Evolutionary conservation across 257 asterid species (phyloP).

Genomic region (Linaria vulgaris): DNA sequence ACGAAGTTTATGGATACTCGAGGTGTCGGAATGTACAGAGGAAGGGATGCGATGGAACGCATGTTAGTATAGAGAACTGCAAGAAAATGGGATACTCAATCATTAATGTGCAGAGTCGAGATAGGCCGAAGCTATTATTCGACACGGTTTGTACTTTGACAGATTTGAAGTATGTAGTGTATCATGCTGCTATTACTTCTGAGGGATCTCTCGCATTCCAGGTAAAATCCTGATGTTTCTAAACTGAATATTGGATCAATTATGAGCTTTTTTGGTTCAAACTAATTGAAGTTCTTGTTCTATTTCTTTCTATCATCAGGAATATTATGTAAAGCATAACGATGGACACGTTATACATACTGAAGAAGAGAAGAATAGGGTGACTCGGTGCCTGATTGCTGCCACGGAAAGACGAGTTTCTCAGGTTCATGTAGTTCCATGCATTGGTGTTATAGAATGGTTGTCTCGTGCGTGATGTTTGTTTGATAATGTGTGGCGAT

Average conservation of each 20-base stretch:
- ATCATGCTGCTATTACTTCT: slow-evolving; percentile 79
- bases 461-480: too few relatives aligned
- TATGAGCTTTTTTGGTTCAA: neutral
- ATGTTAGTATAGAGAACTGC: slow-evolving; percentile 57
- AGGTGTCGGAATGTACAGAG: slow-evolving; percentile 25
- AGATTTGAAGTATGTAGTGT: slow-evolving; percentile 66
- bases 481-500: too few relatives aligned
- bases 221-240: slow-evolving; percentile 32
- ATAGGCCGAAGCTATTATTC: slow-evolving; percentile 70
- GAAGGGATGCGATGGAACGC: slow-evolving; percentile 49
- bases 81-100: slow-evolving; percentile 55
- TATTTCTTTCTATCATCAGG: slow-evolving; percentile 37
- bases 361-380: slow-evolving; percentile 49
- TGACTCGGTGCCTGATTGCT: slow-evolving; percentile 66
- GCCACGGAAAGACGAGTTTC: slow-evolving; percentile 79
- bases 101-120: slow-evolving; percentile 61
- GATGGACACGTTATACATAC: slow-evolving; percentile 49
- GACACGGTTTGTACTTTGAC: slow-evolving; percentile 78
- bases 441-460: too few relatives aligned
- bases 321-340: slow-evolving; percentile 63
- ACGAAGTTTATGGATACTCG: slow-evolving; percentile 33
- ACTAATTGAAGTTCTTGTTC: too few relatives aligned
- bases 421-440: slow-evolving; percentile 40
- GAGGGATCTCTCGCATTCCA: slow-evolving; percentile 67
- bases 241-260: neutral